Evolutionary conservation across 176 grass and related monocot genomes (phyloP).

Genomic region (Aegilops bicornis): DNA sequence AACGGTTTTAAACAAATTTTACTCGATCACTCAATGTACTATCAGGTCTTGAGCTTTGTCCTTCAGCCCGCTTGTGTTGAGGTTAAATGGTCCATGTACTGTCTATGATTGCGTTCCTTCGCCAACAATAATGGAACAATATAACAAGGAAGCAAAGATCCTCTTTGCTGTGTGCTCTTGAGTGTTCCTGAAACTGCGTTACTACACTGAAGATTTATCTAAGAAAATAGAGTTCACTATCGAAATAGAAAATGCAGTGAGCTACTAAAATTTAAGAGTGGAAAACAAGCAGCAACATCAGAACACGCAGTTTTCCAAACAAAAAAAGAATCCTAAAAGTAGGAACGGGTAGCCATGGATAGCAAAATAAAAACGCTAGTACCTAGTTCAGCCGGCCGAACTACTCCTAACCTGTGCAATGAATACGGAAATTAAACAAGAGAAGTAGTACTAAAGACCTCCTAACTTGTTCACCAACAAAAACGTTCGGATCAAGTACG

Average conservation of each 20-base stretch:
- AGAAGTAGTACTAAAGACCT: neutral
- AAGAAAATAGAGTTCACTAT: too few relatives aligned
- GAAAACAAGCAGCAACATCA: neutral
- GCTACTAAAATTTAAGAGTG: neutral
- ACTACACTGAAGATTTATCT: neutral
- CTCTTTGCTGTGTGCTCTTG: neutral
- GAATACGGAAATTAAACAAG: slow-evolving; percentile 20
- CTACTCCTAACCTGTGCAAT: neutral
- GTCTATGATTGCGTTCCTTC: neutral
- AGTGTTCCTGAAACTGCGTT: neutral
- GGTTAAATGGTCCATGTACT: slow-evolving; percentile 16
- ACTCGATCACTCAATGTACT: neutral
- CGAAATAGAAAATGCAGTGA: neutral
- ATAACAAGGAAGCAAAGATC: slow-evolving; percentile 1
- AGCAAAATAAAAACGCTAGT: neutral
- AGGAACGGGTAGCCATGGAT: neutral
- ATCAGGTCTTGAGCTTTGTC: slow-evolving; percentile 5
- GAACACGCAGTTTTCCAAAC: neutral
- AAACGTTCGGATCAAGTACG: neutral
- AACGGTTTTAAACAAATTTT: neutral
- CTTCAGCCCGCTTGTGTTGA: neutral
- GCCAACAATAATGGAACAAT: slow-evolving; percentile 16
- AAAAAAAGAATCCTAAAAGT: neutral
- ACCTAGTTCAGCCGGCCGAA: neutral
- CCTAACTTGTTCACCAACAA: neutral